phyloP scores from a whole-genome alignment of 768 basidiomycete genomes.

The Lactarius tabidus region DNA sequence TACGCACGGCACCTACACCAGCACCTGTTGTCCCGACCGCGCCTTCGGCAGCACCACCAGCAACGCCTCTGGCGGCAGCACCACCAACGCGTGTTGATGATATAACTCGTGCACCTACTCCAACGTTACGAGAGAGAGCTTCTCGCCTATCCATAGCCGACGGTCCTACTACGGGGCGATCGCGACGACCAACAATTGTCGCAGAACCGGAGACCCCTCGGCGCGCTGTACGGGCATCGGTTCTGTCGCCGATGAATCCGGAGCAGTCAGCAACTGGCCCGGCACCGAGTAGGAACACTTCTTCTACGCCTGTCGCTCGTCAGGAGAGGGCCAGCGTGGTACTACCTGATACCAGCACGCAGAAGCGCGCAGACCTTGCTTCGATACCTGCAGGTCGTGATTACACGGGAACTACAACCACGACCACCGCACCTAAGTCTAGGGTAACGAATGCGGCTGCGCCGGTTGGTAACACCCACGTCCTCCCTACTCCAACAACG shows the following conservation, averaged over 20 bases:
- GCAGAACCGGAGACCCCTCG: neutral
- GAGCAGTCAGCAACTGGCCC: neutral
- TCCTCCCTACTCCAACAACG: neutral
- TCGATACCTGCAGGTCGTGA: neutral
- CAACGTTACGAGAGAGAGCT: neutral
- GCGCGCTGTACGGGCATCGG: neutral
- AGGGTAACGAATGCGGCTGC: neutral
- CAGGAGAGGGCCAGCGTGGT: neutral
- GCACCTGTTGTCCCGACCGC: neutral
- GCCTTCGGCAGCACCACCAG: neutral
- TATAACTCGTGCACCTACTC: neutral
- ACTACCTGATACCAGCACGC: neutral
- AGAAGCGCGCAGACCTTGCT: neutral
- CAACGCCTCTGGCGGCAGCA: neutral
- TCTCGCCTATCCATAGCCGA: neutral
- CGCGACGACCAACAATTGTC: neutral
- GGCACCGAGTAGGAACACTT: neutral
- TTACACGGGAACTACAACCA: neutral
- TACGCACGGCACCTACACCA: neutral
- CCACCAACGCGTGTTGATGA: neutral
- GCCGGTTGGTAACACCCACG: neutral
- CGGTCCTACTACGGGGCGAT: neutral
- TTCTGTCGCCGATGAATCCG: neutral
- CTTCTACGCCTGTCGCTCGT: neutral
- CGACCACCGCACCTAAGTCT: neutral